Conservation (phyloP, 1,284 basidiomycete genomes). For the Cutaneotrichosporon mucoides region DNA sequence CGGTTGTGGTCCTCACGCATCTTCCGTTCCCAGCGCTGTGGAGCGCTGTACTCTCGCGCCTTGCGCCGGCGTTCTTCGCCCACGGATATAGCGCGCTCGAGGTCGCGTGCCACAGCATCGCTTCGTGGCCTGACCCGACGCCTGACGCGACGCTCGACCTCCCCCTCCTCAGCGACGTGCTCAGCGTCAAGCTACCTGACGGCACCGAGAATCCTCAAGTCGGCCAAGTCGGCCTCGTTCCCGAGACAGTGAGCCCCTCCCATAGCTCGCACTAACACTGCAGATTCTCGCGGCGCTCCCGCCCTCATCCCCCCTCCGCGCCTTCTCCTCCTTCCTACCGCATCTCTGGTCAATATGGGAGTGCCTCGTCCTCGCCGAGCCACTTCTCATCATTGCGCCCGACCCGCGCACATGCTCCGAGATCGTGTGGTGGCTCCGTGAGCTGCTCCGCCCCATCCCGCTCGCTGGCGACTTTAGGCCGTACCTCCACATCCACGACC, state of each 20-base stretch:
- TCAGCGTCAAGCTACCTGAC: slow-evolving; percentile 68
- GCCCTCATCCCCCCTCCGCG: slow-evolving; percentile 63
- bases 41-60: slow-evolving; percentile 60
- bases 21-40: slow-evolving; percentile 81
- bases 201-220: slow-evolving; percentile 66
- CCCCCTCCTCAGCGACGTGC: slow-evolving; percentile 71
- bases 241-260: too few species aligned
- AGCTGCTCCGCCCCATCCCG: slow-evolving; percentile 84
- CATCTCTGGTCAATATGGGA: slow-evolving; percentile 95
- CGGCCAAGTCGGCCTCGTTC: neutral
- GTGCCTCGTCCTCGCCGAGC: slow-evolving; percentile 80
- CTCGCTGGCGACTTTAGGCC: slow-evolving; percentile 84
- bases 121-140: slow-evolving; percentile 67
- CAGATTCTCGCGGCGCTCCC: slow-evolving; percentile 76
- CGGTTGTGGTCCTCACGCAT: slow-evolving; percentile 78
- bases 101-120: slow-evolving; percentile 77
- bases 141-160: slow-evolving; percentile 66
- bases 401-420: slow-evolving; percentile 73
- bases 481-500: slow-evolving; percentile 94
- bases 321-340: slow-evolving; percentile 69
- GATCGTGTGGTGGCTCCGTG: slow-evolving; percentile 84
- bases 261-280: neutral
- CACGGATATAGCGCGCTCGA: slow-evolving; percentile 78
- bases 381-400: slow-evolving; percentile 76
- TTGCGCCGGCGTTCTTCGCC: slow-evolving; percentile 71